Evolutionary conservation across 306 rosid genomes (phyloP), one percentile per base, ranked within the genome.

Genomic region (Lathyrus aphaca): DNA sequence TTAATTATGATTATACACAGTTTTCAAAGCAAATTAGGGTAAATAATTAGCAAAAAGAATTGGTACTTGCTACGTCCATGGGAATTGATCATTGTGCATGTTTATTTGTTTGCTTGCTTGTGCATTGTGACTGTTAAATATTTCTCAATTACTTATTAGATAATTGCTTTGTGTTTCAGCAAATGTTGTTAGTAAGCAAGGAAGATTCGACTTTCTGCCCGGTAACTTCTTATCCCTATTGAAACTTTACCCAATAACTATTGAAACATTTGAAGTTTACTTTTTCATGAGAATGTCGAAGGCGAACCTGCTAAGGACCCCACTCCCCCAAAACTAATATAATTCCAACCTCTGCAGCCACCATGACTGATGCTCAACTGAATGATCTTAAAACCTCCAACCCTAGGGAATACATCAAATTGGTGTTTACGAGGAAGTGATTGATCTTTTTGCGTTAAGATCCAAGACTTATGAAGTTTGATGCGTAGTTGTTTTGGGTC

Each of bases 151-250:
- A 38, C 62, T 76, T 18, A 40, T 76, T 45, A 67, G 19, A 27
- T 14, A 19, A 53, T 35, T 45, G 39, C 76, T 44, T 73, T 51
- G 74, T 45, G 49, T 91, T 88, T 78, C 96, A 91, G 99, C 99
- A 44, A 54, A 89, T 62, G 96, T 77, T 66, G 95, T 91, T 23
- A 66, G 65, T 74, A 91, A 82, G 80, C 79, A 70, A 77, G 84
- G 79, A 69, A 81, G 89, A 87, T 94, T 82, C 5, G 96, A 94
- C 77, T 94, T 94, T 80, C 97, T 94, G 77, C 84, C 92, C 63
- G 97, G 99, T 94, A 83, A 38, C 66, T 73, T 19, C 50, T 14
- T 19, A 53, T 54, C 77, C 48, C 45, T 35, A 12, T 27, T 46
- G 63, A 19, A 59, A 65, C 70, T 30, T 58, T 50, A 35, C 15